A percentile compares a stretch with the other conserved stretches of the same genome.
phyloP scores from a whole-genome alignment of 2,329 filamentous ascomycete species.

The Dendryphion nanum region DNA sequence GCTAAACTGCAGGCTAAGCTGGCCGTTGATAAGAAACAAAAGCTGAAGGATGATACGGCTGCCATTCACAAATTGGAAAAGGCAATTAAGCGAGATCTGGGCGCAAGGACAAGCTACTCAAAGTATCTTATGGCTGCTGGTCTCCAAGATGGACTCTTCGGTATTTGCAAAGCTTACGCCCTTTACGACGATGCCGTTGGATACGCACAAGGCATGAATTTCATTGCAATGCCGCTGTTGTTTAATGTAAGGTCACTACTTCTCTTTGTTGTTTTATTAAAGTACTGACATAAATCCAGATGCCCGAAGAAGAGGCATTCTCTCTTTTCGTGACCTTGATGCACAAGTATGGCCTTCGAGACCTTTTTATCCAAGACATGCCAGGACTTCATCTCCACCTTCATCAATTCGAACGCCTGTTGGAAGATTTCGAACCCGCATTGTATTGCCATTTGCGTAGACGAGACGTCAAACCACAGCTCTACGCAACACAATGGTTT shows the following conservation, averaged over 20 bases:
- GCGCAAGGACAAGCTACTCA: constrained; percentile 90
- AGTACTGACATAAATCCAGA: constrained; percentile 50
- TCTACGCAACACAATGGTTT: constrained; percentile 99
- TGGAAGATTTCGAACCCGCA: constrained; percentile 92
- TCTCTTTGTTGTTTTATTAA: constrained; percentile 15
- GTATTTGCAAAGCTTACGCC: constrained; percentile 95
- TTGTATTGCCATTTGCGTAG: constrained; percentile 92
- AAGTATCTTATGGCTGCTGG: constrained; percentile 91
- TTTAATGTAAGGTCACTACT: constrained; percentile 71
- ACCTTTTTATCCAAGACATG: constrained; percentile 95
- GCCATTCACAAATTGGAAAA: constrained; percentile 84
- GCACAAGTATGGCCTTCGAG: constrained; percentile 92
- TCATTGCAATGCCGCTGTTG: constrained; percentile 90
- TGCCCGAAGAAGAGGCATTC: constrained; percentile 97
- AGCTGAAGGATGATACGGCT: constrained; percentile 72
- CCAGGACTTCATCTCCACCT: constrained; percentile 89
- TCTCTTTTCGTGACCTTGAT: constrained; percentile 89
- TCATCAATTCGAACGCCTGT: constrained; percentile 89
- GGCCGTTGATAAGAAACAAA: constrained; percentile 70
- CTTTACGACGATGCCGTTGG: constrained; percentile 92
- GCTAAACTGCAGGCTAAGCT: constrained; percentile 64
- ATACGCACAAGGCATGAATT: constrained; percentile 99
- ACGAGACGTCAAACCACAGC: constrained; percentile 80
- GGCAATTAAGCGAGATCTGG: constrained; percentile 84
- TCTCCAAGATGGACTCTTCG: constrained; percentile 89